Evolutionary conservation across 1,139 yeast genomes (phyloP).

Genomic region (Pichia inconspicua): DNA sequence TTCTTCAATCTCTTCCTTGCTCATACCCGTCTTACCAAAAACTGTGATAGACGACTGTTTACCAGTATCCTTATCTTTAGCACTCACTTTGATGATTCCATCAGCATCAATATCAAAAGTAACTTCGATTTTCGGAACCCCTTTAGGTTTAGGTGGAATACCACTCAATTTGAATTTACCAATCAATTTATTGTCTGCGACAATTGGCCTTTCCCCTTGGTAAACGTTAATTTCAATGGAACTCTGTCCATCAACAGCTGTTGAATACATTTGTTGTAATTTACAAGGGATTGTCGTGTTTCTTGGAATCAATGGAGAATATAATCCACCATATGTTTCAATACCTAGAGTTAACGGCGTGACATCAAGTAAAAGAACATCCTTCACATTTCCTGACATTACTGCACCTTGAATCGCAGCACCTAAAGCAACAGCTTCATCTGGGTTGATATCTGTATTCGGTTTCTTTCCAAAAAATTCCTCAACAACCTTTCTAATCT

Average conservation of each 20-base stretch:
- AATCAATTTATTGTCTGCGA: constrained; percentile 62
- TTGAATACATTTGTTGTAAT: constrained; percentile 63
- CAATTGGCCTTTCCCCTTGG: constrained; percentile 74
- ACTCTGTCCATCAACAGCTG: constrained; percentile 82
- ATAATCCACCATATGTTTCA: constrained; percentile 76
- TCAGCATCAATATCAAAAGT: constrained; percentile 74
- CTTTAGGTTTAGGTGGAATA: constrained; percentile 68
- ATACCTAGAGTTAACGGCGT: constrained; percentile 75
- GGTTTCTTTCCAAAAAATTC: constrained; percentile 52
- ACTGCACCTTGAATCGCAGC: constrained; percentile 84
- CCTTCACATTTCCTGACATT: constrained; percentile 58
- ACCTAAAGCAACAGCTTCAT: constrained; percentile 78
- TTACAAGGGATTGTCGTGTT: constrained; percentile 72
- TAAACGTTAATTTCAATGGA: constrained; percentile 71
- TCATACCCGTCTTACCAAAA: constrained; percentile 59
- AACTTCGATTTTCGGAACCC: constrained; percentile 68
- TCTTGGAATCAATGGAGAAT: constrained; percentile 68
- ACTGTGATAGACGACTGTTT: constrained; percentile 56
- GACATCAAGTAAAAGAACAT: constrained; percentile 69
- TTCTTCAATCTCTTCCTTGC: constrained; percentile 53
- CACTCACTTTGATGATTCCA: constrained; percentile 71
- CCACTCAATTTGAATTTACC: constrained; percentile 64
- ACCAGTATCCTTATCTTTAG: constrained; percentile 56
- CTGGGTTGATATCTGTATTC: constrained; percentile 65
- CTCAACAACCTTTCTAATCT: constrained; percentile 50